A percentile compares a stretch with the other conserved stretches of the same genome.
These are phyloP conservation scores for Pleurotus platypus DNA, from an alignment of 768 basidiomycete species.

Conservation along the genomic window DNA sequence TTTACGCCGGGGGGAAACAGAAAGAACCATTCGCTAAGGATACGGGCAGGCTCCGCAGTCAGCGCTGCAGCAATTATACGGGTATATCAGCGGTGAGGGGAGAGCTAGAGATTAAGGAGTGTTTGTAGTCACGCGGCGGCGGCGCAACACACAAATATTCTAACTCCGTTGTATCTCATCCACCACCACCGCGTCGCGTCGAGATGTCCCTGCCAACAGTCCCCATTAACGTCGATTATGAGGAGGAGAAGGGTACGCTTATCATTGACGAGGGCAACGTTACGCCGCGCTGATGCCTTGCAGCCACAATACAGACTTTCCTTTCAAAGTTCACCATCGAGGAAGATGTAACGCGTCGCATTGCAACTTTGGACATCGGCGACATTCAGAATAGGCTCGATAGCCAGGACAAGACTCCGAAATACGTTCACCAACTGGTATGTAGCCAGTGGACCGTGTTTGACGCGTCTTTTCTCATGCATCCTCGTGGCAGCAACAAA, in stretches of 20 bases:
- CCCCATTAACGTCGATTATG: conserved; percentile 62
- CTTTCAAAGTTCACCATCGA: conserved; percentile 64
- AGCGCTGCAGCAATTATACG: no score
- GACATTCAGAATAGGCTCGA: conserved; percentile 36
- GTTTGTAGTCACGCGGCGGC: no score
- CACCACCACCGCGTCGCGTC: conserved; percentile 19
- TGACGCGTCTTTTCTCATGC: conserved; percentile 24
- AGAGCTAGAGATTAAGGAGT: no score
- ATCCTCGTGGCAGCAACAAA: conserved; percentile 60
- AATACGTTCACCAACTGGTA: conserved; percentile 86
- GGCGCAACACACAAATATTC: conserved; percentile 10
- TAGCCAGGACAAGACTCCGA: conserved; percentile 41
- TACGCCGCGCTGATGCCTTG: neutral
- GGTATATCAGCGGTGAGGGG: no score
- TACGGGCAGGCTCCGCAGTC: no score
- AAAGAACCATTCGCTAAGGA: no score
- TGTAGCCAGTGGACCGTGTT: conserved; percentile 25
- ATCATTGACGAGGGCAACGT: neutral
- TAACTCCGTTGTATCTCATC: conserved; percentile 20
- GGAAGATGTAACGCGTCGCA: conserved; percentile 62
- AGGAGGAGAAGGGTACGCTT: conserved; percentile 62
- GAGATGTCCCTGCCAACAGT: conserved; percentile 66
- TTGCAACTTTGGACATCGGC: conserved; percentile 69
- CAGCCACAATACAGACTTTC: conserved; percentile 71
- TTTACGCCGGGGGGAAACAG: no score